These are phyloP conservation scores for Azolla pinnata DNA, from an alignment of 75 land plant genomes.

Conservation along the genomic window DNA sequence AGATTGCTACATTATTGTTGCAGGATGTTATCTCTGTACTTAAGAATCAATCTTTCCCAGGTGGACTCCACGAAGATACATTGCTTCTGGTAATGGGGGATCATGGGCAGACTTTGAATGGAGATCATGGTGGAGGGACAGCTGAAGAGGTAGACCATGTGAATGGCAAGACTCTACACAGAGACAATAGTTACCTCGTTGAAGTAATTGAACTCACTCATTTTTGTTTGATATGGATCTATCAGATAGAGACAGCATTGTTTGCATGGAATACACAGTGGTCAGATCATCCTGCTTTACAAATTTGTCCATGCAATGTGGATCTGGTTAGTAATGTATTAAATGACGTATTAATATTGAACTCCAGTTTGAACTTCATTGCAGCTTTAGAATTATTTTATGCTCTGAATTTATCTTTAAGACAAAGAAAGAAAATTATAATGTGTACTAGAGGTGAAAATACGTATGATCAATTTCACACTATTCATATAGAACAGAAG, in stretches of 20 bases:
- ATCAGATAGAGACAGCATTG: slow-evolving; percentile 73
- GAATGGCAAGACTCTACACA: not conserved
- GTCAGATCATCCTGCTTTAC: slow-evolving; percentile 30
- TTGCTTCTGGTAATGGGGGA: slow-evolving; percentile 91
- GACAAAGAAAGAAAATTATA: too few species aligned
- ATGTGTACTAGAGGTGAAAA: too few species aligned
- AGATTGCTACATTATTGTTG: slow-evolving; percentile 5
- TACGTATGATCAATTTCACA: too few species aligned
- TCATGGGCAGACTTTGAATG: slow-evolving; percentile 96
- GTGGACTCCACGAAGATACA: slow-evolving; percentile 78
- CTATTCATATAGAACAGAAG: too few species aligned
- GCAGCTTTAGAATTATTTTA: too few species aligned
- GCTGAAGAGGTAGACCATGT: slow-evolving; percentile 66
- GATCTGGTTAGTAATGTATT: slow-evolving; percentile 42
- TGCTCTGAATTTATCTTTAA: too few species aligned
- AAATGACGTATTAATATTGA: too few species aligned
- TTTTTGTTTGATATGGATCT: not conserved
- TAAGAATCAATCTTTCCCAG: slow-evolving; percentile 54
- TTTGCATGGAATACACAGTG: slow-evolving; percentile 37
- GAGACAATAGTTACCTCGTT: not conserved
- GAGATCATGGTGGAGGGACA: slow-evolving; percentile 98
- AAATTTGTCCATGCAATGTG: slow-evolving; percentile 30
- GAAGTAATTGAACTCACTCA: not conserved
- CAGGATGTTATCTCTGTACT: slow-evolving; percentile 69
- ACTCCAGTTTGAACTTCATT: too few species aligned